Evolutionary conservation across 768 basidiomycete species (phyloP), one percentile per base, ranked within the genome.

Genomic region (Phaffia tasmanica): DNA sequence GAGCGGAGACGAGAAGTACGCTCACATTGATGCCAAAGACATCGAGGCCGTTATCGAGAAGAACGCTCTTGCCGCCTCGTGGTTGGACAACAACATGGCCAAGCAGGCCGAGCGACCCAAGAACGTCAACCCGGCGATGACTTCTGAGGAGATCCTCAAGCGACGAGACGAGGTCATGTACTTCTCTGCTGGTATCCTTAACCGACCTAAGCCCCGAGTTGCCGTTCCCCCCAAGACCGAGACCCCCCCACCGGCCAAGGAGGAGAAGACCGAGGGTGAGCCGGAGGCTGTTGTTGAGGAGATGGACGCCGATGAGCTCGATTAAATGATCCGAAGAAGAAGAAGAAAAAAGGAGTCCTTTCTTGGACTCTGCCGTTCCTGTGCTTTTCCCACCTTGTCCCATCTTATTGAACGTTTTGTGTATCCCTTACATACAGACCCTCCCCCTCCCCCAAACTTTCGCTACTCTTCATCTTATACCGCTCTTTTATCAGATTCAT

Each of bases 21-120:
- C 86, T 16, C 95, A 98, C 80, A 90, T 98, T 71, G 85, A 86
- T 69, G 86, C 67, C 64, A 76, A 77, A 71, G 67, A 69, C 53
- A 29, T 69, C 42, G 67, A 69, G 62, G 21, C 48, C 18, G 76
- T 77, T 35, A 75, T 97, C 72, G 95, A 99, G 79, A 88, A 87
- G 77, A 85, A 85, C 65, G 95, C 88, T 61, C 90, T 85, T 14
- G 80, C 86, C 49, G 86, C 90, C 78, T 88, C 95, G 79, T 98
- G 94, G 95, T 82, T 99, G 65, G 89, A 95, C 73, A 93, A 99
- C 81, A 83, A 88, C 81, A 83, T 84, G 67, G 85, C 84, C 68
- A 80, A 85, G 72, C 95, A 98, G 81, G 81, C 83, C 9, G 94
- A 98, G 81, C 81, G 85, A 64, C 79, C 86, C 75, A 94, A 95